These are phyloP conservation scores for Neurospora crassa DNA, from an alignment of 2,329 filamentous ascomycete genomes.

Conservation along the genomic window DNA sequence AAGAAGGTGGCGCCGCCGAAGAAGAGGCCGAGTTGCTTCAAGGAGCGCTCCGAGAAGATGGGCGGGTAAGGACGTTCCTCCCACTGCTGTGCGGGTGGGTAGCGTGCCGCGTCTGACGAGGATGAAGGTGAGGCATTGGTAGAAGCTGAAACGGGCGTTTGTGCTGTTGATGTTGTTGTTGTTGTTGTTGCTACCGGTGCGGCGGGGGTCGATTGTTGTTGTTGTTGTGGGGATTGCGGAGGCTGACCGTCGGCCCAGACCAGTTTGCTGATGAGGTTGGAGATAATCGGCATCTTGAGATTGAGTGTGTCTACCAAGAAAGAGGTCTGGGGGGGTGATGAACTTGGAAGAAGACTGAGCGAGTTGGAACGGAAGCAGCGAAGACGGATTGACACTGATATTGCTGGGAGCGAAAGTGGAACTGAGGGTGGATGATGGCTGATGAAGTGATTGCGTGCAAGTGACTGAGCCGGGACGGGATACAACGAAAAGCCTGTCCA, in stretches of 20 bases:
- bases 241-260: background rate
- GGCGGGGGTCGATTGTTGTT: background rate
- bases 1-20: constrained; percentile 69
- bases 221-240: background rate
- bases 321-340: background rate
- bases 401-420: background rate
- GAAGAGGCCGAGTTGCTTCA: constrained; percentile 60
- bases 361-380: background rate
- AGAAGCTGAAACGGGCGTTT: background rate
- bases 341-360: background rate
- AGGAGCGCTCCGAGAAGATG: constrained; percentile 36
- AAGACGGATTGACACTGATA: background rate
- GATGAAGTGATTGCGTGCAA: background rate
- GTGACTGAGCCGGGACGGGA: background rate
- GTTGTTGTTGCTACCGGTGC: background rate
- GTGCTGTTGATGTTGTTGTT: background rate
- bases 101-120: constrained; percentile 5
- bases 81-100: constrained; percentile 11
- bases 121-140: background rate
- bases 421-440: background rate
- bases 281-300: background rate
- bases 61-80: constrained; percentile 6
- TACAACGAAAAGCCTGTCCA: background rate
- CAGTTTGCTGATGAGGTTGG: background rate
- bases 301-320: background rate